A percentile compares a stretch with the other conserved stretches of the same genome.
Conservation (phyloP, 306 rosid species). For the Biancaea sappan region DNA sequence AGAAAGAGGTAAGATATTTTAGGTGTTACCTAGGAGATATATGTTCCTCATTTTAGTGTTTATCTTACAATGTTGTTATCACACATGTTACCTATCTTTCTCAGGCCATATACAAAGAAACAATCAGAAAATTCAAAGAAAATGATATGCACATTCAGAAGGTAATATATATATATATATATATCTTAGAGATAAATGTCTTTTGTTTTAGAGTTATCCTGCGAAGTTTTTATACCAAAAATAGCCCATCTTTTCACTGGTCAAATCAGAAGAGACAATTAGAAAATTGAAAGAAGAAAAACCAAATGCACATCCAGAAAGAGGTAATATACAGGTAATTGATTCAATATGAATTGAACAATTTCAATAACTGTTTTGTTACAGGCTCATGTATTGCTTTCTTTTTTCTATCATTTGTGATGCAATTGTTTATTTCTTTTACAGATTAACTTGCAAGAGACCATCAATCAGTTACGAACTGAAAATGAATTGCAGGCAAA, state of each 20-base stretch:
- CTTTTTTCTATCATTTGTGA: constrained; percentile 10
- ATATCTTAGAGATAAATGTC: constrained; percentile 7
- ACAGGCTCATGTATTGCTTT: too few relatives aligned
- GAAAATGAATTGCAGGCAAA: constrained; percentile 33
- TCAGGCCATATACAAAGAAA: constrained; percentile 42
- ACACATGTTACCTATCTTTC: constrained; percentile 22
- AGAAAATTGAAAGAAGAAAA: constrained; percentile 49
- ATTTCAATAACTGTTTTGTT: too few relatives aligned
- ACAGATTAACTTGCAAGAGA: constrained; percentile 61
- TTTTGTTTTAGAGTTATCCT: background rate
- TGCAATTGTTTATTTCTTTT: constrained; percentile 32
- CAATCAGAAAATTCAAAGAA: constrained; percentile 43
- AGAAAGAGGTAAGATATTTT: constrained; percentile 52
- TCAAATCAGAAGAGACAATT: constrained; percentile 45
- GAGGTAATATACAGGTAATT: too few relatives aligned
- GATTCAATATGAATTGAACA: too few relatives aligned
- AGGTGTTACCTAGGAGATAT: constrained; percentile 25
- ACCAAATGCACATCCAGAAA: constrained; percentile 44
- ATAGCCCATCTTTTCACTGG: constrained; percentile 28
- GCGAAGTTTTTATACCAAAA: constrained; percentile 7
- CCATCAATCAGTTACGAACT: constrained; percentile 45
- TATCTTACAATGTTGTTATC: constrained; percentile 5
- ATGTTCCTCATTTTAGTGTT: background rate
- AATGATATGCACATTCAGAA: constrained; percentile 42
- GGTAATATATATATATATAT: background rate